phyloP scores from a whole-genome alignment of 768 basidiomycete genomes.

The Lepiota subincarnata region DNA sequence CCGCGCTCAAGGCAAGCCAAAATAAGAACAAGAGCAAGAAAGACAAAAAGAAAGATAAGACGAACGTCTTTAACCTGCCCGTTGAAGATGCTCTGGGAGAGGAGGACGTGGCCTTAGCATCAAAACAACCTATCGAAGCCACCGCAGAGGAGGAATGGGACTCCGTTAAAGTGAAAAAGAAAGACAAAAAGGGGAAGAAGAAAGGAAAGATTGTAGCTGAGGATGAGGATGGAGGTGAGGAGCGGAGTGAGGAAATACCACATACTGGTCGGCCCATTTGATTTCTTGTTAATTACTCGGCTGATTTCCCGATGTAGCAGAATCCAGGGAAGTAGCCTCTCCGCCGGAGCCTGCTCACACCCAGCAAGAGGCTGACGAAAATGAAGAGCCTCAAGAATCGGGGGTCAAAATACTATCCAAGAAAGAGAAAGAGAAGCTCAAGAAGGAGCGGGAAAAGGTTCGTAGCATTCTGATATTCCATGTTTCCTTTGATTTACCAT shows the following conservation, averaged over 20 bases:
- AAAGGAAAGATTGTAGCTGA: conserved; percentile 38
- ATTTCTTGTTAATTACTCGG: background rate
- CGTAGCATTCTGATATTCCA: conserved; percentile 9
- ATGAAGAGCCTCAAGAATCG: conserved; percentile 50
- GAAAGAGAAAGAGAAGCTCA: conserved; percentile 95
- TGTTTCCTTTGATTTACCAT: conserved; percentile 3
- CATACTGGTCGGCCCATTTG: background rate
- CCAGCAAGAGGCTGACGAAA: conserved; percentile 34
- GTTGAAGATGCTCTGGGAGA: conserved; percentile 19
- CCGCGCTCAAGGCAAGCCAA: conserved; percentile 51
- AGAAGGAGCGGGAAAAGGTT: conserved; percentile 97
- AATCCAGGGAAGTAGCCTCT: conserved; percentile 16
- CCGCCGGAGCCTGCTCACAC: conserved; percentile 22
- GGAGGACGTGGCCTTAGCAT: conserved; percentile 22
- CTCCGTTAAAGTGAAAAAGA: conserved; percentile 59
- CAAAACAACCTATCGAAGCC: conserved; percentile 44
- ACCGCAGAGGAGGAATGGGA: conserved; percentile 78
- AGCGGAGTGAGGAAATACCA: conserved; percentile 8
- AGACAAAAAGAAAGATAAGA: conserved; percentile 51
- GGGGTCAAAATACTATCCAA: conserved; percentile 77
- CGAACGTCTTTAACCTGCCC: conserved; percentile 26
- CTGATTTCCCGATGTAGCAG: conserved; percentile 5
- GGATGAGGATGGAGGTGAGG: conserved; percentile 35
- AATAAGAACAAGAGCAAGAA: conserved; percentile 45
- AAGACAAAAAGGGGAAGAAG: conserved; percentile 59